Base-by-base conservation (phyloP, 495 filamentous ascomycete species). In the Penicillium cinerascens region DNA sequence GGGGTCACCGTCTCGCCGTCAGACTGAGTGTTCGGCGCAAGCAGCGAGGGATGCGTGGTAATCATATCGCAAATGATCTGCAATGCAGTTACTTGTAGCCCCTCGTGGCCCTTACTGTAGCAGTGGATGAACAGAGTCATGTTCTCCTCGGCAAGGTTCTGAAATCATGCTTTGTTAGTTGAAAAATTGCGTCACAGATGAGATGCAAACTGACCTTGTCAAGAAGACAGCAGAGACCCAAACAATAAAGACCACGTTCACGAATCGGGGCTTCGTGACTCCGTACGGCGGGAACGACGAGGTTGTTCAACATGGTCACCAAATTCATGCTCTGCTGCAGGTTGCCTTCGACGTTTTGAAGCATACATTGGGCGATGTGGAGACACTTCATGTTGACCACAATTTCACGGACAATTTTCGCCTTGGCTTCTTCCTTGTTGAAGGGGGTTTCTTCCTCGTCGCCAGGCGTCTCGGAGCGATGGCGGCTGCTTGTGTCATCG, bases 351-450 rank as follows among this genome's bases (percentile, higher is more conserved):
- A 97, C 88, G 59, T 96, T 93, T 64, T 95, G 83, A 38, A 99
- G 78, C 91, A 96, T 96, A 76, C 90, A 97, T 60, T 95, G 91
- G 20, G 95, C 91, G 58, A 99, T 96, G 63, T 97, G 89, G 33
- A 99, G 79, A 72, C 93, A 97, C 68, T 97, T 97, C 83, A 96
- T 89, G 74, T 97, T 97, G 61, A 97, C 87, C 76, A 95, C 83
- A 64, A 97, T 91, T 66, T 96, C 91, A 49, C 80, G 81, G 50
- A 97, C 79, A 2, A 90, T 85, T 70, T 92, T 96, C 11, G 81
- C 81, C 64, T 91, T 87, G 7, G 85, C 85, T 44, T 87, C 85
- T 59, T 90, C 88, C 59, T 86, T 86, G 42, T 80, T 82, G 44
- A 82, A 76, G 6, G 69, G 69, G 4, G 60, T 61, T 20, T 79